Percentiles rank a stretch among this genome's conserved stretches.
These are phyloP conservation scores for Cladosporium sp. DNA, from an alignment of 2,329 filamentous ascomycete species.

Conservation along the genomic window DNA sequence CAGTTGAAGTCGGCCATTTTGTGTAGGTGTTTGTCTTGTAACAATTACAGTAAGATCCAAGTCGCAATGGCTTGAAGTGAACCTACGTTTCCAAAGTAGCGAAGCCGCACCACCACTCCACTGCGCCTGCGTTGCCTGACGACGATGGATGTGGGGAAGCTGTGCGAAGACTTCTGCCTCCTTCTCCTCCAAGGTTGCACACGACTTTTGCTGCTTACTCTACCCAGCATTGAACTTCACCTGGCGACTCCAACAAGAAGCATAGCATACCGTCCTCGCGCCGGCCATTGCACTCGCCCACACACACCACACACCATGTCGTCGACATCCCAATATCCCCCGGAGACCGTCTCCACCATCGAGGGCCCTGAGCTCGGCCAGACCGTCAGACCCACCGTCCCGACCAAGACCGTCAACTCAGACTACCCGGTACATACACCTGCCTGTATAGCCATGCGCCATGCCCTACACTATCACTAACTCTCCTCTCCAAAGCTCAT, in stretches of 20 bases:
- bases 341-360: constrained; percentile 25
- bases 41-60: not conserved
- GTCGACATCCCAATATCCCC: constrained; percentile 22
- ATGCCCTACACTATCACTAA: constrained; percentile 20
- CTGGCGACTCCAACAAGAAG: not conserved
- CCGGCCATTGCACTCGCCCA: constrained; percentile 17
- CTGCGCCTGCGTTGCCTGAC: constrained; percentile 11
- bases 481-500: constrained; percentile 72
- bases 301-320: constrained; percentile 26
- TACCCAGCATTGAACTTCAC: not conserved
- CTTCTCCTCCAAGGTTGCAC: not conserved
- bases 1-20: constrained; percentile 58
- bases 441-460: not conserved
- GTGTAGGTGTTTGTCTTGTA: not conserved
- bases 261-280: constrained; percentile 10
- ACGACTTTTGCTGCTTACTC: constrained; percentile 17
- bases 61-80: not conserved
- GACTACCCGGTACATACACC: constrained; percentile 72
- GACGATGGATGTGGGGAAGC: constrained; percentile 17
- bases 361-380: constrained; percentile 34
- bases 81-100: constrained; percentile 9
- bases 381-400: constrained; percentile 40
- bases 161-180: constrained; percentile 1
- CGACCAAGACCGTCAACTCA: constrained; percentile 76
- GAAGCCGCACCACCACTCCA: constrained; percentile 7